A percentile compares a stretch with the other conserved stretches of the same genome.
phyloP scores from a whole-genome alignment of 2,329 filamentous ascomycete species.

The Zymoseptoria brevis region DNA sequence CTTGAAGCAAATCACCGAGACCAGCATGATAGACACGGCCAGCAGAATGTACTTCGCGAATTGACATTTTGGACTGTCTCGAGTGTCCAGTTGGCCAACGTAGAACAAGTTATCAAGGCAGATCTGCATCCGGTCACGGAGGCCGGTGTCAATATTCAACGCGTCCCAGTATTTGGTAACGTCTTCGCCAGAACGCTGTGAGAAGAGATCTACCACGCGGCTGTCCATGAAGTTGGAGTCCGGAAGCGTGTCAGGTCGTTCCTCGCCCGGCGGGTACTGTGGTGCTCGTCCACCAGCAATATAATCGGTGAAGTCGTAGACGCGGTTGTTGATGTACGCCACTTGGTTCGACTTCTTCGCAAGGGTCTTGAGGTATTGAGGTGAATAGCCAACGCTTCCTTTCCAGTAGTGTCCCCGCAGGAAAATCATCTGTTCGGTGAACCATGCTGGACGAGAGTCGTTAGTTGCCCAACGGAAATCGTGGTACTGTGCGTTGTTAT shows the following conservation, averaged over 20 bases:
- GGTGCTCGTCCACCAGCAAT: conserved; percentile 63
- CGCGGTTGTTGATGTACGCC: conserved; percentile 66
- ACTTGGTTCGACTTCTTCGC: conserved; percentile 46
- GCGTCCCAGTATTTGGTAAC: conserved; percentile 75
- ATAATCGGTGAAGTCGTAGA: conserved; percentile 89
- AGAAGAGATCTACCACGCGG: conserved; percentile 68
- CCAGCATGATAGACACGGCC: conserved; percentile 72
- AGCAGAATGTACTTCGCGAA: conserved; percentile 88
- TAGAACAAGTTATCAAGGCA: conserved; percentile 95
- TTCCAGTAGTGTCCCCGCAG: conserved; percentile 75
- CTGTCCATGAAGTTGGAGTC: conserved; percentile 75
- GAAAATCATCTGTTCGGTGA: conserved; percentile 74
- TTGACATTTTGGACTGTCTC: conserved; percentile 74
- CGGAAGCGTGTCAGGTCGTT: conserved; percentile 37
- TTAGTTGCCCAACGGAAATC: conserved; percentile 84
- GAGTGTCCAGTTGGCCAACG: conserved; percentile 81
- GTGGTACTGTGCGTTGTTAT: conserved; percentile 74
- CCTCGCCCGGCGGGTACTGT: conserved; percentile 47
- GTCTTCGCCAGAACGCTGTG: conserved; percentile 65
- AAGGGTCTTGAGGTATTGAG: conserved; percentile 67
- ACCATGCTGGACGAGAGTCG: conserved; percentile 84
- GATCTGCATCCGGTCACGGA: conserved; percentile 62
- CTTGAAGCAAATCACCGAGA: conserved; percentile 82
- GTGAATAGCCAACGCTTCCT: conserved; percentile 76
- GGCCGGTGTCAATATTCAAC: conserved; percentile 49